phyloP scores from a whole-genome alignment of 2,329 filamentous ascomycete species.

The Aspergillus vadensis region DNA sequence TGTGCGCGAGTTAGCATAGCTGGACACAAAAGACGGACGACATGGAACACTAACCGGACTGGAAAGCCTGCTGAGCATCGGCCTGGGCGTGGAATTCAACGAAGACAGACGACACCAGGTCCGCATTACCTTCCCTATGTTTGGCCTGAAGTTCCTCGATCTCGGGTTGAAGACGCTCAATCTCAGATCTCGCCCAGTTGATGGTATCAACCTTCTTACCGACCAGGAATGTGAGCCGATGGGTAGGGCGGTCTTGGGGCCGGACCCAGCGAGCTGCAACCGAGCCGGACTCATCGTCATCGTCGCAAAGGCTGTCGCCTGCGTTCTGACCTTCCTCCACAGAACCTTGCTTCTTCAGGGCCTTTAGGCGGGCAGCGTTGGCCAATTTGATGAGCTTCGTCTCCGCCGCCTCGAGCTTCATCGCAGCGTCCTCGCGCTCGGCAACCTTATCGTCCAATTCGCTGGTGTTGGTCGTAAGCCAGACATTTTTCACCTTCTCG shows the following conservation, averaged over 20 bases:
- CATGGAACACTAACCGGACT: slow-evolving; percentile 53
- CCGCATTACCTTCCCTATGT: slow-evolving; percentile 66
- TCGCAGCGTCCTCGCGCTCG: slow-evolving; percentile 75
- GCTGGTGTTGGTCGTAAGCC: slow-evolving; percentile 76
- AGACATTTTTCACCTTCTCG: slow-evolving; percentile 78
- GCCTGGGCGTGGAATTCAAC: slow-evolving; percentile 84
- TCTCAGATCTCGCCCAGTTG: slow-evolving; percentile 78
- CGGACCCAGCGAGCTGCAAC: slow-evolving; percentile 75
- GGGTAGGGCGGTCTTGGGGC: slow-evolving; percentile 72
- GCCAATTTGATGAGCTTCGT: slow-evolving; percentile 79
- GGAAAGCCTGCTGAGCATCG: slow-evolving; percentile 82
- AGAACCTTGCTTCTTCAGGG: slow-evolving; percentile 59
- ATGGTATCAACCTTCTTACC: slow-evolving; percentile 94
- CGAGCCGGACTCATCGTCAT: slow-evolving; percentile 68
- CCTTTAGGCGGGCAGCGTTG: slow-evolving; percentile 70
- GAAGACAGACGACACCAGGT: slow-evolving; percentile 76
- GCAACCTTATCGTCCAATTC: slow-evolving; percentile 79
- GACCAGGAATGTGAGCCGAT: slow-evolving; percentile 70
- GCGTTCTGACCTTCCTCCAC: slow-evolving; percentile 39
- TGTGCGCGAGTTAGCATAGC: slow-evolving; percentile 12
- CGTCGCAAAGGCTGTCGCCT: slow-evolving; percentile 49
- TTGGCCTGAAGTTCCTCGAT: slow-evolving; percentile 68
- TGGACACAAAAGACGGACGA: neutral
- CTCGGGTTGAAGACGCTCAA: slow-evolving; percentile 72
- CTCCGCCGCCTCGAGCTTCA: slow-evolving; percentile 83